Evolutionary conservation across 331 rosid genomes (phyloP), one percentile per base, ranked within the genome.

Genomic region (Dryas integrifolia): DNA sequence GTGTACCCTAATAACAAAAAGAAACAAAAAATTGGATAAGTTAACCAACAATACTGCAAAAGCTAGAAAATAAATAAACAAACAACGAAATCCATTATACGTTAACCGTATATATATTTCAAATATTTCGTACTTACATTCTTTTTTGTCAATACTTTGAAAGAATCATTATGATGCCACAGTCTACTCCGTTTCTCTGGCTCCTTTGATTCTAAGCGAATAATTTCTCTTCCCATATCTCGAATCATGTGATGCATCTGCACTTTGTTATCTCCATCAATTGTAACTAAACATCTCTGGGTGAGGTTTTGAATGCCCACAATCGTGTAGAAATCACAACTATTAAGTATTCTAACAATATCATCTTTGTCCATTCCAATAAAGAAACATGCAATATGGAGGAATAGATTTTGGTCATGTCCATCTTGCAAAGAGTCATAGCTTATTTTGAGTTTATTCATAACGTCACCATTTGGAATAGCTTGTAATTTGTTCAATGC

Each of bases 211-310:
- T 55, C 39, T 24, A 15, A 6, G 11, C 21, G 65, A 6, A 65
- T 67, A 26, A 75, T 56, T 9, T 3, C 18, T 14, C 58, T 53
- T 30, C 73, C 73, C 67, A 75, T 55, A 1, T 75, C 79, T 3
- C 63, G 44, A 41, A 75, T 56, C 44, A 75, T 6, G 26, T 65
- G 9, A 75, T 75, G 79, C 79, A 75, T 75, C 21, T 40, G 12
- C 40, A 75, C 4, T 14, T 4, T 30, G 2, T 64, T 24, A 4
- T 4, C 0, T 4, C 2, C 2, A 3, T 30, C 6, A 56, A 55
- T 26, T 0, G 4, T 16, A 4, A 75, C 14, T 4, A 75, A 61
- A 7, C 58, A 55, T 47, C 53, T 66, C n/a, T 75, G 50, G 11
- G 45, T 7, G 13, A 75, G 79, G 30, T 7, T 56, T 0, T 15